These are phyloP conservation scores for Caloboletus firmus DNA, from an alignment of 1,284 basidiomycete species.

Conservation along the genomic window DNA sequence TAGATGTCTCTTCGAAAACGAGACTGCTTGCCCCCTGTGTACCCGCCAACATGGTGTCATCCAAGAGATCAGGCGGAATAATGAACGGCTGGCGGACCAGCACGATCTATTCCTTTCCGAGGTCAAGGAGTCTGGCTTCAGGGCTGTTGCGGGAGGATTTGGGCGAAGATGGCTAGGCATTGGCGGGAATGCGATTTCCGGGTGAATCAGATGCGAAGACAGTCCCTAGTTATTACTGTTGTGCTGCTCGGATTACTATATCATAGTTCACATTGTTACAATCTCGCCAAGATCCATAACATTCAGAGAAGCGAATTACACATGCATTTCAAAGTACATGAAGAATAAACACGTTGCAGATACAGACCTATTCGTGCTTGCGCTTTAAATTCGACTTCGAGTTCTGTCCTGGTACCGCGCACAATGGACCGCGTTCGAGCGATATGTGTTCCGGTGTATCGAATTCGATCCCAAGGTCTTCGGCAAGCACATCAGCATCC, in stretches of 20 bases:
- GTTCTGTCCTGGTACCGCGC: conserved; percentile 9
- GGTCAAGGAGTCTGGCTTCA: conserved; percentile 83
- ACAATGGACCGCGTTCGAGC: conserved; percentile 38
- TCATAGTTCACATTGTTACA: background rate
- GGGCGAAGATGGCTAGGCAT: conserved; percentile 70
- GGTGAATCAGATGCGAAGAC: background rate
- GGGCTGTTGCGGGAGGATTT: conserved; percentile 79
- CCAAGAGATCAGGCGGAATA: conserved; percentile 82
- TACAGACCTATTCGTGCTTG: conserved; percentile 27
- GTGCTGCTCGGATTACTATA: background rate
- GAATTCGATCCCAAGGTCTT: conserved; percentile 73
- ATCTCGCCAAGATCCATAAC: background rate
- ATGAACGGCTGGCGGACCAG: conserved; percentile 78
- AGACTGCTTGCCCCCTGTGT: conserved; percentile 88
- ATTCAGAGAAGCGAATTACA: background rate
- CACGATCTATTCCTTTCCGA: conserved; percentile 89
- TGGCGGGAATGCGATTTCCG: background rate
- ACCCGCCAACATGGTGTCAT: conserved; percentile 86
- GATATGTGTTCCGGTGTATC: conserved; percentile 65
- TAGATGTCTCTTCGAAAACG: conserved; percentile 82
- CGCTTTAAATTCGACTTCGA: conserved; percentile 28
- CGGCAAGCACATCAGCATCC: conserved; percentile 59
- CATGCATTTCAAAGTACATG: background rate
- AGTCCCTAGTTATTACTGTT: background rate
- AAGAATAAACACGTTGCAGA: background rate